Percentiles rank a stretch among this genome's conserved stretches.
Evolutionary conservation across 257 asterid genomes (phyloP).

Genomic region (Penstemon barbatus): DNA sequence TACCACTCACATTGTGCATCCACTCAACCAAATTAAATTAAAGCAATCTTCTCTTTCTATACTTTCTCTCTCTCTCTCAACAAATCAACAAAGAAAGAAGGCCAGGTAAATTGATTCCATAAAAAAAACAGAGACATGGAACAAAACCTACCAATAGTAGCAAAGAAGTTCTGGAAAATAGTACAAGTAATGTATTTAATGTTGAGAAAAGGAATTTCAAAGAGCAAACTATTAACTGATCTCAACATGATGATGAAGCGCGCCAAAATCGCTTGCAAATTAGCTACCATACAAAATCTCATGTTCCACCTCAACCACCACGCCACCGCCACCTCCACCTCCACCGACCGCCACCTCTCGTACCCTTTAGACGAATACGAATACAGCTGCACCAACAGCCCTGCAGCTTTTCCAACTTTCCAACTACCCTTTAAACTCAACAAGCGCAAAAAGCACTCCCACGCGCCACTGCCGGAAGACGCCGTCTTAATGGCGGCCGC

Average conservation of each 20-base stretch:
- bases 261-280: slow-evolving; percentile 73
- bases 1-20: slow-evolving; percentile 21
- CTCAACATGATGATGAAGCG: slow-evolving; percentile 64
- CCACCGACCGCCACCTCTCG: slow-evolving; percentile 22
- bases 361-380: slow-evolving; percentile 54
- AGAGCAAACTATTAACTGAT: slow-evolving; percentile 56
- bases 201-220: slow-evolving; percentile 70
- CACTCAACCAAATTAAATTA: slow-evolving; percentile 22
- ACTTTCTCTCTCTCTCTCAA: slow-evolving; percentile 12
- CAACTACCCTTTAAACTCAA: slow-evolving; percentile 52
- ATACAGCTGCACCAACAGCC: slow-evolving; percentile 70
- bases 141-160: slow-evolving; percentile 57
- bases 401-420: slow-evolving; percentile 38
- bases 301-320: slow-evolving; percentile 55
- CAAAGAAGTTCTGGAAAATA: slow-evolving; percentile 69
- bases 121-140: slow-evolving; percentile 48
- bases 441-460: slow-evolving; percentile 42
- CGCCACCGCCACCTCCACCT: slow-evolving; percentile 32
- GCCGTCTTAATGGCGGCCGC: slow-evolving; percentile 41
- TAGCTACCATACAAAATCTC: slow-evolving; percentile 62
- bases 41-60: slow-evolving; percentile 24
- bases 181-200: slow-evolving; percentile 56
- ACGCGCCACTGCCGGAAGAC: slow-evolving; percentile 24
- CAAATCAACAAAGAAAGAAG: background rate
- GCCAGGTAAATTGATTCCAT: background rate